Conservation (phyloP, 768 basidiomycete species). For the Agrocybe praecox region DNA sequence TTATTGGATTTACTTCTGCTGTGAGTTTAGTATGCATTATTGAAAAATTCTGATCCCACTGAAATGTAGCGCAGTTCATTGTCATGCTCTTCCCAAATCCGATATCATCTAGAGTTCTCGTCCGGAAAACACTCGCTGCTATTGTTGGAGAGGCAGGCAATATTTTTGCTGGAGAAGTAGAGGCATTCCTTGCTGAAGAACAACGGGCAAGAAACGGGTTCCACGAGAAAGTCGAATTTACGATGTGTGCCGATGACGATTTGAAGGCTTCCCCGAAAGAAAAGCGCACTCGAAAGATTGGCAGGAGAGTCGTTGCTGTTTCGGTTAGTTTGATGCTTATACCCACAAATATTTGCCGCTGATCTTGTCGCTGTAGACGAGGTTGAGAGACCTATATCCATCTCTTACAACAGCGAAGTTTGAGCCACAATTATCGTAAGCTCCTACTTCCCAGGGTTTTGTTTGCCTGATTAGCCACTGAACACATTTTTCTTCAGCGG, state of each 20-base stretch:
- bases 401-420: constrained; percentile 40
- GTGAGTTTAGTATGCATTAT: constrained; percentile 23
- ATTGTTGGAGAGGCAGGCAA: constrained; percentile 34
- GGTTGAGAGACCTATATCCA: constrained; percentile 37
- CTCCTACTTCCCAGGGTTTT: neutral
- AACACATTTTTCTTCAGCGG: constrained; percentile 27
- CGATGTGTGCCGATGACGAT: constrained; percentile 10
- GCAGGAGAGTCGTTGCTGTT: constrained; percentile 33
- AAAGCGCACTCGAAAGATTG: constrained; percentile 36
- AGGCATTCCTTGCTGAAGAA: constrained; percentile 48
- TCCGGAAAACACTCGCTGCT: constrained; percentile 42
- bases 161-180: constrained; percentile 42
- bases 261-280: constrained; percentile 37
- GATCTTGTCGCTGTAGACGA: constrained; percentile 24
- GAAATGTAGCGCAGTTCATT: constrained; percentile 32
- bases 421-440: constrained; percentile 45
- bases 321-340: constrained; percentile 26
- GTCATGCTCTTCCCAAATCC: constrained; percentile 50
- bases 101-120: constrained; percentile 41
- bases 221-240: constrained; percentile 29
- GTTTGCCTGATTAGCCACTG: neutral
- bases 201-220: constrained; percentile 32
- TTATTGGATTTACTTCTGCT: constrained; percentile 45
- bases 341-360: neutral
- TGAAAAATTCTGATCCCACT: neutral